These are phyloP conservation scores for Priceomyces melissophilus DNA, from an alignment of 805 yeast species.

Conservation along the genomic window DNA sequence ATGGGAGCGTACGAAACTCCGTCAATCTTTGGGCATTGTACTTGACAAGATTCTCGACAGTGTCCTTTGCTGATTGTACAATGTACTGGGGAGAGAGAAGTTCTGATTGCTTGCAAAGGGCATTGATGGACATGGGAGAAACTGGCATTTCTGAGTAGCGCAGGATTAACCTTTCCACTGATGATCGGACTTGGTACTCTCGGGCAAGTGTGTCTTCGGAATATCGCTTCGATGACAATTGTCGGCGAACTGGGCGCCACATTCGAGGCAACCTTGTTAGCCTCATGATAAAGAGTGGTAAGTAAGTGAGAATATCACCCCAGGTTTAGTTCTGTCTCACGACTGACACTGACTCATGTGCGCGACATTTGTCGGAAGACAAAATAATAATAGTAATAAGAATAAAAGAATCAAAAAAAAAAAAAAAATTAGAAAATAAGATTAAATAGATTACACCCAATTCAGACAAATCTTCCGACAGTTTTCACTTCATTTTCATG, in stretches of 20 bases:
- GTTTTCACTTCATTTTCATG: no score
- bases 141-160: slow-evolving; percentile 52
- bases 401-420: no score
- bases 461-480: no score
- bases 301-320: no score
- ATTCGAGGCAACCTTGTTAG: no score
- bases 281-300: no score
- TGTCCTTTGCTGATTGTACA: slow-evolving; percentile 48
- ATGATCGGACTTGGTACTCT: slow-evolving; percentile 55
- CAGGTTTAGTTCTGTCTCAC: no score
- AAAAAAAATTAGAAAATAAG: no score
- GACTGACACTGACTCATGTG: no score
- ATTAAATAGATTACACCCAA: no score
- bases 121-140: slow-evolving; percentile 51
- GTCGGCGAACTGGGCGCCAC: neutral
- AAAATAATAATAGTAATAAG: no score
- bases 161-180: slow-evolving; percentile 56
- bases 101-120: slow-evolving; percentile 41
- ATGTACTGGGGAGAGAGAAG: slow-evolving; percentile 37
- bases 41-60: slow-evolving; percentile 54
- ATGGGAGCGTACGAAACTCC: slow-evolving; percentile 73
- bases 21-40: slow-evolving; percentile 68
- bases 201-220: slow-evolving; percentile 34
- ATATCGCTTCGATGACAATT: neutral
- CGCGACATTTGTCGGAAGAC: no score